A percentile compares a stretch with the other conserved stretches of the same genome.
Conservation (phyloP, 192 early-diverging fungal species). For the Coemansia sp. region DNA sequence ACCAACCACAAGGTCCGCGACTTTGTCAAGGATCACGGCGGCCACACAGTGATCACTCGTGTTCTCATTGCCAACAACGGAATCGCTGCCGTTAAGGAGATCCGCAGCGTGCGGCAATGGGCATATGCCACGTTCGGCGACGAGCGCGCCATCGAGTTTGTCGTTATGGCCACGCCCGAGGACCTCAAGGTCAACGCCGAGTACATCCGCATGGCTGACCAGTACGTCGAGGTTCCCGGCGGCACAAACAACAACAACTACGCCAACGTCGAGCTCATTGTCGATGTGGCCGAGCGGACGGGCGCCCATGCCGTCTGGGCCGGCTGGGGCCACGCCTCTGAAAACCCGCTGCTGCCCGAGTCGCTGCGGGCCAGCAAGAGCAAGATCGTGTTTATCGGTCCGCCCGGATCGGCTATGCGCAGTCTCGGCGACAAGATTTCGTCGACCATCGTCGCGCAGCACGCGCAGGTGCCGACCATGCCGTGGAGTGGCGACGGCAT, state of each 20-base stretch:
- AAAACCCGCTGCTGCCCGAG: constrained; percentile 95
- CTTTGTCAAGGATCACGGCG: constrained; percentile 72
- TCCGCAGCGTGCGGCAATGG: constrained; percentile 97
- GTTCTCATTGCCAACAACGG: constrained; percentile 99
- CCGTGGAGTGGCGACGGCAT: constrained; percentile 92
- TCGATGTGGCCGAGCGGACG: constrained; percentile 95
- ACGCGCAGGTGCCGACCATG: constrained; percentile 94
- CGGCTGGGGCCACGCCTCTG: constrained; percentile 99
- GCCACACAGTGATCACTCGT: constrained; percentile 87
- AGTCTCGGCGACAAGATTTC: constrained; percentile 99
- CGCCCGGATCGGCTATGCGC: constrained; percentile 94
- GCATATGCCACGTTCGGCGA: constrained; percentile 97
- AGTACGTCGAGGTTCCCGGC: constrained; percentile 97
- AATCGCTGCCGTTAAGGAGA: constrained; percentile 99
- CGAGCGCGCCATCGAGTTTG: constrained; percentile 92
- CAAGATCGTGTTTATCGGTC: constrained; percentile 93
- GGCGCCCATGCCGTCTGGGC: constrained; percentile 95
- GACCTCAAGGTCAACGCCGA: constrained; percentile 97
- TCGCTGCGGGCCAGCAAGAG: constrained; percentile 74
- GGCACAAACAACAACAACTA: constrained; percentile 99
- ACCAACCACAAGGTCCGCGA: constrained; percentile 66
- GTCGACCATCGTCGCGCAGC: constrained; percentile 98
- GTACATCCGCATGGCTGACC: constrained; percentile 99
- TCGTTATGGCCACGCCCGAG: constrained; percentile 97
- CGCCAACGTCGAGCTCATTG: constrained; percentile 96